phyloP scores from a whole-genome alignment of 768 basidiomycete species.

The Tricholoma flavovirens region DNA sequence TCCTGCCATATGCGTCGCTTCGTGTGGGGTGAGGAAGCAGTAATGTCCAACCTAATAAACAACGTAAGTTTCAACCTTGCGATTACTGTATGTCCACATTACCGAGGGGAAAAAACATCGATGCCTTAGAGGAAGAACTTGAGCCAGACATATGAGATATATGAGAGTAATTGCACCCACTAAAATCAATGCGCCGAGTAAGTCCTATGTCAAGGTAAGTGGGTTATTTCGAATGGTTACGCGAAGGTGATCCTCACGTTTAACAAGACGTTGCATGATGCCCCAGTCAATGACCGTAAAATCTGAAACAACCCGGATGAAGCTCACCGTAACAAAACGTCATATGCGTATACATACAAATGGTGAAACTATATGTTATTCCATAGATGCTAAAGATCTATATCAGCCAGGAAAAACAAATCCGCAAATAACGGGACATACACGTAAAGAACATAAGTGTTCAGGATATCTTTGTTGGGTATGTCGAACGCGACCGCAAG shows the following conservation, averaged over 20 bases:
- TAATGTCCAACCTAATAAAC: conserved; percentile 47
- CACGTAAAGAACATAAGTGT: conserved; percentile 62
- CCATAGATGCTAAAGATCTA: conserved; percentile 33
- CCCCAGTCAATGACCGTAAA: conserved; percentile 55
- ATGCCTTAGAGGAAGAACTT: conserved; percentile 40
- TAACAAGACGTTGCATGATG: conserved; percentile 49
- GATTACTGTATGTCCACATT: not conserved
- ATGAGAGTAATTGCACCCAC: conserved; percentile 33
- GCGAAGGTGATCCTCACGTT: conserved; percentile 38
- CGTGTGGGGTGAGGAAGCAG: conserved; percentile 51
- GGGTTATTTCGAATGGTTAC: not conserved
- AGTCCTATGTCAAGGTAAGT: conserved; percentile 34
- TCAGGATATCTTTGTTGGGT: conserved; percentile 47
- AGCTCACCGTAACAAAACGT: not conserved
- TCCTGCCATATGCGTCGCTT: conserved; percentile 79
- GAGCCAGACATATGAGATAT: not conserved
- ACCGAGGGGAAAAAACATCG: conserved; percentile 78
- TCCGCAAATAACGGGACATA: conserved; percentile 27
- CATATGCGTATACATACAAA: conserved; percentile 38
- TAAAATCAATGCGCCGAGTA: conserved; percentile 67
- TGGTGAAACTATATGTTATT: conserved; percentile 61
- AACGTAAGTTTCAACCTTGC: not conserved
- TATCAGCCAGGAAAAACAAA: conserved; percentile 3
- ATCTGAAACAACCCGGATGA: conserved; percentile 33
- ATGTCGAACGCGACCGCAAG: conserved; percentile 56